A percentile compares a stretch with the other conserved stretches of the same genome.
Evolutionary conservation across 1,284 basidiomycete species (phyloP).

Genomic region (Heterobasidion irregulare): DNA sequence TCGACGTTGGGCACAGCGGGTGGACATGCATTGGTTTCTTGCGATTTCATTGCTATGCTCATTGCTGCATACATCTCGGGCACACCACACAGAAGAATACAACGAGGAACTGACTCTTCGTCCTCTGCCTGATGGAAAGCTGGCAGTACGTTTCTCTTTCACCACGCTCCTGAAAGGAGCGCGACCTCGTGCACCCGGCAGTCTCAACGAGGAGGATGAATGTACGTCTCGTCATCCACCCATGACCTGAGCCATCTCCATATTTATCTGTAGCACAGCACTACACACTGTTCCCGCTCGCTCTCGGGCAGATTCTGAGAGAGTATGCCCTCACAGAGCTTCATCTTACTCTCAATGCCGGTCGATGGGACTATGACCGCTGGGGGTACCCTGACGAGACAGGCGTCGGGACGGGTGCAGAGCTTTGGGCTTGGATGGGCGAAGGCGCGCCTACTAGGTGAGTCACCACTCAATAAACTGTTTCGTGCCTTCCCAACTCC

Average conservation of each 20-base stretch:
- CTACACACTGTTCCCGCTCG: slow-evolving; percentile 78
- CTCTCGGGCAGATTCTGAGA: slow-evolving; percentile 79
- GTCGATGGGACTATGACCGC: slow-evolving; percentile 83
- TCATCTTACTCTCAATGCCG: slow-evolving; percentile 82
- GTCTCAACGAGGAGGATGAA: slow-evolving; percentile 39
- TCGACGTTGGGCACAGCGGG: no score
- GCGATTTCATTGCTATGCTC: background rate
- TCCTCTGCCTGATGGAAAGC: slow-evolving; percentile 78
- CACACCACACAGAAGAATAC: slow-evolving; percentile 35
- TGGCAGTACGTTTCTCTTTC: slow-evolving; percentile 82
- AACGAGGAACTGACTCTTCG: slow-evolving; percentile 67
- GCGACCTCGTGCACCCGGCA: slow-evolving; percentile 44
- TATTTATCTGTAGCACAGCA: slow-evolving; percentile 50
- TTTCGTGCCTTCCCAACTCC: background rate
- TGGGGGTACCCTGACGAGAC: slow-evolving; percentile 79
- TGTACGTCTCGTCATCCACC: slow-evolving; percentile 26
- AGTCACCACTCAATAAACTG: slow-evolving; percentile 16
- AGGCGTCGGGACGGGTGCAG: slow-evolving; percentile 79
- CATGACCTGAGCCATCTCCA: background rate
- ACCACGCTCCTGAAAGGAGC: slow-evolving; percentile 51
- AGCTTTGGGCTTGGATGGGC: slow-evolving; percentile 86
- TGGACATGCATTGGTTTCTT: background rate
- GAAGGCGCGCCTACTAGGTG: slow-evolving; percentile 45
- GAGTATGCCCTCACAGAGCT: slow-evolving; percentile 82
- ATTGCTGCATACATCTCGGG: background rate